Evolutionary conservation across 345 rosid species (phyloP).

Genomic region (Syzygium oleosum): DNA sequence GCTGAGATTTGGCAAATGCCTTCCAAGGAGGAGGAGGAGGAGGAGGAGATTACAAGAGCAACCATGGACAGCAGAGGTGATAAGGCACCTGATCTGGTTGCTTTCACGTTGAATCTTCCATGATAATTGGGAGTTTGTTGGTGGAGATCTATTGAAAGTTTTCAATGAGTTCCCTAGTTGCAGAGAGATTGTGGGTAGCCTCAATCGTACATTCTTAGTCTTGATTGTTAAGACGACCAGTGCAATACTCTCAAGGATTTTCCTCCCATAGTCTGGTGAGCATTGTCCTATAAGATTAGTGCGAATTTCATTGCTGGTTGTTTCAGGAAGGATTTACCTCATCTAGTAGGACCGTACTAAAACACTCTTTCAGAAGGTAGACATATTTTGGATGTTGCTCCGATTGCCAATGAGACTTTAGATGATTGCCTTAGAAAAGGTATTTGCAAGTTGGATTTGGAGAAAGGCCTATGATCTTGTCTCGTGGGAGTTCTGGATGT

Average conservation of each 20-base stretch:
- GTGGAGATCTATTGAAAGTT: not conserved
- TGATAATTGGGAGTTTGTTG: not conserved
- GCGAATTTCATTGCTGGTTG: not conserved
- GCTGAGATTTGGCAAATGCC: not conserved
- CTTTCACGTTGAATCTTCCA: not conserved
- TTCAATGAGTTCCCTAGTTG: not conserved
- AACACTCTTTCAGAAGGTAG: not conserved
- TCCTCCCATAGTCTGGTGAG: not conserved
- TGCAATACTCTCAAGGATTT: not conserved
- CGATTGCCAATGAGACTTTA: not conserved
- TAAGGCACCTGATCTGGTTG: not conserved
- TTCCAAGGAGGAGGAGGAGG: not conserved
- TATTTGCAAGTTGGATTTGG: not conserved
- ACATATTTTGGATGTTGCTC: not conserved
- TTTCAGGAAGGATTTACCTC: not conserved
- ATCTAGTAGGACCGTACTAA: not conserved
- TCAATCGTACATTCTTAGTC: not conserved
- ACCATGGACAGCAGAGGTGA: not conserved
- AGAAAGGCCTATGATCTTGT: not conserved
- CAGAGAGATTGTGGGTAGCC: not conserved
- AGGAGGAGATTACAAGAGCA: not conserved
- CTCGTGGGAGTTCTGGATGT: not conserved
- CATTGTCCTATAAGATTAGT: not conserved
- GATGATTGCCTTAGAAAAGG: not conserved
- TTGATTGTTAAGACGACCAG: not conserved